Base-by-base conservation (phyloP, 805 yeast species). In the Allodekkera sacchari region DNA sequence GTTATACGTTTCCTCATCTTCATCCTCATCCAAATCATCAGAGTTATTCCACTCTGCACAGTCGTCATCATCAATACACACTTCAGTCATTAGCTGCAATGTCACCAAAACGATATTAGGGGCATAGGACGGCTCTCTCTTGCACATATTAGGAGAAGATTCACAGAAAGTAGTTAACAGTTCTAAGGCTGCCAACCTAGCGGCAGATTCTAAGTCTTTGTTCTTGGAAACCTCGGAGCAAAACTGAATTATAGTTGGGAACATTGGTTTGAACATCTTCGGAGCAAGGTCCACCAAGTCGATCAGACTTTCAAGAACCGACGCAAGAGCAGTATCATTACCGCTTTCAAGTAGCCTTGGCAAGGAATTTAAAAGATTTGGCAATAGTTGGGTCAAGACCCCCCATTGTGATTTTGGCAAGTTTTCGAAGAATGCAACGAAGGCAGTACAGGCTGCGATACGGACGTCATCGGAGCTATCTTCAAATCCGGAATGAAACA, bases 271-370 rank as follows among this genome's bases (percentile, higher is more conserved):
- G 64, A 92, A 92, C 75, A 92, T 74, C 52, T 88, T 89, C 33
- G 98, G 97, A 7, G 96, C 97, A 37, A 88, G 62, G 41, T 81
- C 89, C 7, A 88, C 96, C 37, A 92, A 68, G 45, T 92, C 97
- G 34, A 88, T 85, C 44, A 92, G 64, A 6, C 87, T 71, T 55
- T 87, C 95, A 43, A 92, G 70, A n/a, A 88, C 95, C 5, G 85
- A 69, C 1, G 95, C 79, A 41, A 92, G 69, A 6, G 95, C 83
- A 11, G 69, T 63, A 36, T 84, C 92, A 49, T 85, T 82, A 27
- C 89, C 88, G 48, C 68, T 74, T 40, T 74, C 78, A 37, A 87
- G 66, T 39, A 92, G 73, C 43, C 85, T 78, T 31, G 96, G 96
- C 47, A 92, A 68, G 27, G 94, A 83, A 55, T 84, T 84, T 43